Conservation (phyloP, 75 land plant genomes). For the Pseudotsuga menziesii region DNA sequence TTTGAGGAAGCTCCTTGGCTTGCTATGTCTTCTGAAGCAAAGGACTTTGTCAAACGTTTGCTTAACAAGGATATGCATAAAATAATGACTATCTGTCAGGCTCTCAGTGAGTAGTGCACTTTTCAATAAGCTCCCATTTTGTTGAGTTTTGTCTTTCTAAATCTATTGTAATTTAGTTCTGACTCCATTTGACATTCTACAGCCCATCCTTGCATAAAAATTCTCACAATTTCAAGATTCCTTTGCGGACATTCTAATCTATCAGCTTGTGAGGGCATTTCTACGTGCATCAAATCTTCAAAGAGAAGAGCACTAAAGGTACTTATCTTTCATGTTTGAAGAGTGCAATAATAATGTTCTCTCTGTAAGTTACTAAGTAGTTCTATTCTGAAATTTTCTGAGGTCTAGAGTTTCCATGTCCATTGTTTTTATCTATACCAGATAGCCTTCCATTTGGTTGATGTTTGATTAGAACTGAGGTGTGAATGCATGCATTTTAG, state of each 20-base stretch:
- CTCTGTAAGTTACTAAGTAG: too few relatives aligned
- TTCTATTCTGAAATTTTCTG: not conserved
- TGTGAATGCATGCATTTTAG: not conserved
- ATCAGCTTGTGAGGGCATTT: conserved; percentile 65
- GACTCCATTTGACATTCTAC: not conserved
- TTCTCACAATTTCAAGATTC: conserved; percentile 48
- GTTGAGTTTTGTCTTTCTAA: not conserved
- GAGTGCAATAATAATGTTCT: too few relatives aligned
- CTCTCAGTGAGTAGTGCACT: conserved; percentile 55
- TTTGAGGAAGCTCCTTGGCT: conserved; percentile 96
- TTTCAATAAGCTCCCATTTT: not conserved
- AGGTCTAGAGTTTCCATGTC: not conserved
- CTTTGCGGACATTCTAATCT: conserved; percentile 72
- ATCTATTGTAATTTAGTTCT: not conserved
- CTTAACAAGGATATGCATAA: conserved; percentile 76
- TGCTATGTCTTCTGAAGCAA: conserved; percentile 66
- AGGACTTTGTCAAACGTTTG: conserved; percentile 87
- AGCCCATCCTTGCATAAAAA: conserved; percentile 86
- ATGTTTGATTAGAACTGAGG: not conserved
- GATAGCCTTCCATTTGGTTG: not conserved
- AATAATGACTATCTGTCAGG: conserved; percentile 85
- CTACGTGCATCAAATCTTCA: conserved; percentile 64
- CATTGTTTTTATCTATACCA: not conserved
- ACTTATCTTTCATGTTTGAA: not conserved
- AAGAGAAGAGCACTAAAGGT: conserved; percentile 77